phyloP scores from a whole-genome alignment of 768 basidiomycete species.

The Mycena floridula region DNA sequence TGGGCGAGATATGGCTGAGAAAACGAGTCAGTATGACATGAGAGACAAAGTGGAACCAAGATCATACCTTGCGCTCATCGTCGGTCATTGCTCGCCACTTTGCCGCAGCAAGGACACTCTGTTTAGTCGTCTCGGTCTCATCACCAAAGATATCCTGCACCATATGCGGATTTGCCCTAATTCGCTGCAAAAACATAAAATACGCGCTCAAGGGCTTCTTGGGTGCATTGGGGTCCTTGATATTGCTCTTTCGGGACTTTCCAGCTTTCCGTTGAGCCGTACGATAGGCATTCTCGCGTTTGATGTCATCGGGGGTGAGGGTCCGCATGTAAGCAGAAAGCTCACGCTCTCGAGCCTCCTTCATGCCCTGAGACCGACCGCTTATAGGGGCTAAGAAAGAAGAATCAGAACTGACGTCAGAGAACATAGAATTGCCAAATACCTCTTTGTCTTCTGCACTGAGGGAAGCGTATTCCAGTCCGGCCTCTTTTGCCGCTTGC shows the following conservation, averaged over 20 bases:
- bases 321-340: conserved; percentile 81
- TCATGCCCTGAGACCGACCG: conserved; percentile 75
- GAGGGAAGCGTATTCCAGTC: conserved; percentile 80
- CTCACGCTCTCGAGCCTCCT: conserved; percentile 80
- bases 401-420: conserved; percentile 11
- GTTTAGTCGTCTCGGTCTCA: conserved; percentile 90
- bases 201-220: conserved; percentile 94
- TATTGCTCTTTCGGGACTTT: conserved; percentile 87
- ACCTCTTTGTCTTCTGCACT: conserved; percentile 82
- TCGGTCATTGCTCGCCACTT: conserved; percentile 93
- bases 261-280: conserved; percentile 91
- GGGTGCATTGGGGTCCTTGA: conserved; percentile 95
- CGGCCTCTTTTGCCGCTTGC: conserved; percentile 92
- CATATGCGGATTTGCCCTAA: conserved; percentile 71
- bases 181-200: conserved; percentile 91
- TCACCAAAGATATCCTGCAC: conserved; percentile 80
- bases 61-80: conserved; percentile 87
- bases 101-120: conserved; percentile 88
- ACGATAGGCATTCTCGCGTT: conserved; percentile 86
- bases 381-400: conserved; percentile 65
- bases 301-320: conserved; percentile 90
- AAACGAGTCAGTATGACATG: conserved; percentile 11
- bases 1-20: conserved; percentile 84
- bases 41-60: conserved; percentile 9
- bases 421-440: conserved; percentile 19